Percentiles rank a stretch among this genome's conserved stretches.
These are phyloP conservation scores for Trichoderma cornu-damae DNA, from an alignment of 2,329 filamentous ascomycete genomes.

Conservation along the genomic window DNA sequence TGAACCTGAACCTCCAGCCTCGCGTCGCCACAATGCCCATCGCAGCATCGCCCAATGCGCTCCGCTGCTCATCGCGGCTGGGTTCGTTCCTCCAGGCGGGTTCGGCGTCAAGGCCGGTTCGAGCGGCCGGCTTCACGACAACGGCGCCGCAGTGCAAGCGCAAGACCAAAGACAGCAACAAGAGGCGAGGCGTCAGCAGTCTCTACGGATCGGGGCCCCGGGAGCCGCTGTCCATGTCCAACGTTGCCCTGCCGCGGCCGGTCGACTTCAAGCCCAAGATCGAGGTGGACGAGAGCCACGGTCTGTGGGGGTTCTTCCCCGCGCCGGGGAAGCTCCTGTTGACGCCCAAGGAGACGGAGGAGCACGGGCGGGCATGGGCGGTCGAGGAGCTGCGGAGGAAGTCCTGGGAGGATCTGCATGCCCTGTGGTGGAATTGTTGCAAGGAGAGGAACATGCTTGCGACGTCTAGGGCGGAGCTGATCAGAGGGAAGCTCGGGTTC, in stretches of 20 bases:
- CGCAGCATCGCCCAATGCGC: slow-evolving; percentile 26
- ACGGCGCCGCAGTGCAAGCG: slow-evolving; percentile 46
- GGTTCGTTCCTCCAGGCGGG: slow-evolving; percentile 5
- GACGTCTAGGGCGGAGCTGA: slow-evolving; percentile 68
- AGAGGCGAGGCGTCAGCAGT: slow-evolving; percentile 73
- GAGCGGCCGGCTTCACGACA: slow-evolving; percentile 47
- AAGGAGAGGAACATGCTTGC: slow-evolving; percentile 85
- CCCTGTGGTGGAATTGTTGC: slow-evolving; percentile 89
- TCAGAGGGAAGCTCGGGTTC: slow-evolving; percentile 63
- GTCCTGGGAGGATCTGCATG: slow-evolving; percentile 89
- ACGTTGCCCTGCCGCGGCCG: slow-evolving; percentile 68
- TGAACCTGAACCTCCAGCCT: background rate
- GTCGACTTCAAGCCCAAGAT: slow-evolving; percentile 53
- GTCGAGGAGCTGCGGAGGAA: slow-evolving; percentile 81
- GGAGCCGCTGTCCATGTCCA: slow-evolving; percentile 67
- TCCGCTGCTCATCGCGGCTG: slow-evolving; percentile 26
- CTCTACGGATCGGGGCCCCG: slow-evolving; percentile 71
- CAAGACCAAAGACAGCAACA: slow-evolving; percentile 67
- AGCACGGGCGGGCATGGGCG: slow-evolving; percentile 78
- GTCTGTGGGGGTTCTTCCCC: slow-evolving; percentile 89
- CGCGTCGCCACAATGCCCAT: slow-evolving; percentile 25
- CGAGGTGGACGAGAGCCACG: slow-evolving; percentile 67
- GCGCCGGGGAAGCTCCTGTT: slow-evolving; percentile 61
- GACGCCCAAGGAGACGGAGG: slow-evolving; percentile 63
- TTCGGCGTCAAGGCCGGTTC: slow-evolving; percentile 11